A percentile compares a stretch with the other conserved stretches of the same genome.
These are phyloP conservation scores for Panaeolus cyanescens DNA, from an alignment of 768 basidiomycete species.

Conservation along the genomic window DNA sequence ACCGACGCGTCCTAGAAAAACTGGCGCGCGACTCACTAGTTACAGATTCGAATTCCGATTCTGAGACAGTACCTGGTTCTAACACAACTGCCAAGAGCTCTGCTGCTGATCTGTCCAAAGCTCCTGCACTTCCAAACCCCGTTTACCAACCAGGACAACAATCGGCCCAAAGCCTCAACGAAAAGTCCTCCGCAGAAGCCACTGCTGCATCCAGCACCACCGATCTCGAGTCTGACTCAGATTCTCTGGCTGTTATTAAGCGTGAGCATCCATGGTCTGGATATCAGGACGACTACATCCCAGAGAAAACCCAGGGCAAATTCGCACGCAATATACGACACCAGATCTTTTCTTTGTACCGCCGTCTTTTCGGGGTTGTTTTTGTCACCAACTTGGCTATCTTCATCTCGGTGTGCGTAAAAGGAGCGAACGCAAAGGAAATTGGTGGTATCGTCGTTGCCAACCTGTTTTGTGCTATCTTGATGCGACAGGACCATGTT, in stretches of 20 bases:
- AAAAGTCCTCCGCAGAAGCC: constrained; percentile 9
- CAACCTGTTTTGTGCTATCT: constrained; percentile 50
- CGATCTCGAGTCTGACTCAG: constrained; percentile 25
- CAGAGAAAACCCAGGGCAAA: constrained; percentile 51
- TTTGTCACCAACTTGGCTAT: constrained; percentile 55
- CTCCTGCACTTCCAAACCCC: constrained; percentile 11
- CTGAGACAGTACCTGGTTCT: constrained; percentile 2
- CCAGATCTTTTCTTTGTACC: constrained; percentile 57
- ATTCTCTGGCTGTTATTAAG: constrained; percentile 30
- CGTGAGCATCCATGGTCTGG: constrained; percentile 50
- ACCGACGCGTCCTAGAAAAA: constrained; percentile 46
- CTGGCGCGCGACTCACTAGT: constrained; percentile 27
- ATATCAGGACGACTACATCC: constrained; percentile 50
- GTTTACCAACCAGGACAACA: constrained; percentile 9
- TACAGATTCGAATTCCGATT: constrained; percentile 7
- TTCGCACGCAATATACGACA: constrained; percentile 54
- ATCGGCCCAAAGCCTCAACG: not conserved
- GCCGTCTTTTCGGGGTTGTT: constrained; percentile 60
- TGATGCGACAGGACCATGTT: constrained; percentile 59
- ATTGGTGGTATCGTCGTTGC: constrained; percentile 43
- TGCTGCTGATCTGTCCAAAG: constrained; percentile 10
- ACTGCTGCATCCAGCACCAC: constrained; percentile 16
- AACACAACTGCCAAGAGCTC: constrained; percentile 10
- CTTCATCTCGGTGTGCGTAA: constrained; percentile 43
- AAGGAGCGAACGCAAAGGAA: constrained; percentile 34